Evolutionary conservation across 83 land plant species (phyloP).

Genomic region (Larix sibirica): DNA sequence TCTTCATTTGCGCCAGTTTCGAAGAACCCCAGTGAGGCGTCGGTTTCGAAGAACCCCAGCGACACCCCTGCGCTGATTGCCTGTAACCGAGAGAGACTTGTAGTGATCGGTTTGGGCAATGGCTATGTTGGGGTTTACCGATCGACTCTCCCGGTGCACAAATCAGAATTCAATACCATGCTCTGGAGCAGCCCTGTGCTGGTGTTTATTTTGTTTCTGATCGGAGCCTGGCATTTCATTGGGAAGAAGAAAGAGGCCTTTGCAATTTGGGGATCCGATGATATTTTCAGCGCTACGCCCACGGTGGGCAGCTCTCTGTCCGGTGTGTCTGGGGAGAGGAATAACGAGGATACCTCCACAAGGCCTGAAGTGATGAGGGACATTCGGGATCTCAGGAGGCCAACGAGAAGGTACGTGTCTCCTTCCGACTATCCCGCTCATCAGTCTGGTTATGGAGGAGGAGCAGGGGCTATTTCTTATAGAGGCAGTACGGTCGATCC

Average conservation of each 20-base stretch:
- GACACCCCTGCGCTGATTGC: constrained; percentile 50
- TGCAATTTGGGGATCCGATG: constrained; percentile 59
- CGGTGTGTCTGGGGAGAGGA: constrained; percentile 36
- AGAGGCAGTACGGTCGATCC: constrained; percentile 57
- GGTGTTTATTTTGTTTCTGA: constrained; percentile 59
- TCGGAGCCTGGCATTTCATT: constrained; percentile 71
- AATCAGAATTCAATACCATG: constrained; percentile 61
- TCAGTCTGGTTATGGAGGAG: constrained; percentile 24
- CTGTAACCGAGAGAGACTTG: constrained; percentile 75
- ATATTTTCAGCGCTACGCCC: constrained; percentile 36
- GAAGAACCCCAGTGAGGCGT: neutral
- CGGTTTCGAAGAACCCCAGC: neutral
- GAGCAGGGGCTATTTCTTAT: constrained; percentile 20
- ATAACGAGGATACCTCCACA: constrained; percentile 27
- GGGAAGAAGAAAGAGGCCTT: constrained; percentile 75
- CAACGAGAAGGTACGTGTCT: constrained; percentile 62
- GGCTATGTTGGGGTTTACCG: constrained; percentile 83
- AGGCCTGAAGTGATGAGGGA: constrained; percentile 47
- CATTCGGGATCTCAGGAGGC: constrained; percentile 45
- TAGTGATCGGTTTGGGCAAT: constrained; percentile 77
- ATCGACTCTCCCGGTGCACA: constrained; percentile 76
- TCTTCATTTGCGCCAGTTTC: constrained; percentile 38
- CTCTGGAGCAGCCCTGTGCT: constrained; percentile 79
- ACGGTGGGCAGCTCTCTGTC: constrained; percentile 29
- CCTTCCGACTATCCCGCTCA: constrained; percentile 48